Evolutionary conservation across 202 grass and related monocot genomes (phyloP), one percentile per base, ranked within the genome.

Genomic region (Zoysia matrella): DNA sequence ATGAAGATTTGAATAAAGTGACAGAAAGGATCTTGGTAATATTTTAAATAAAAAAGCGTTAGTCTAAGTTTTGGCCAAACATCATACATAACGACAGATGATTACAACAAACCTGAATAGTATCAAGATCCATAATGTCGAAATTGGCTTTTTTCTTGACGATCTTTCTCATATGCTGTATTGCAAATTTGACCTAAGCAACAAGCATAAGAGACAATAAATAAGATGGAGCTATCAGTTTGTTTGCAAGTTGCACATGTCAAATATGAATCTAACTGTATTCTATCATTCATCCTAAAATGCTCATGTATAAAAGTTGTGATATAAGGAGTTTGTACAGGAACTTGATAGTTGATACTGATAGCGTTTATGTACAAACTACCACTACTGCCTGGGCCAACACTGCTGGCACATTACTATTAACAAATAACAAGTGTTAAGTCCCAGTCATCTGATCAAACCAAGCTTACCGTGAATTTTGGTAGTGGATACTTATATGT

Each of bases 151-250:
- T 30, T 30, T 30, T 30, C 22, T 30, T 30, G 22, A 30, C 22
- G 22, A 30, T 30, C 22, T 30, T 30, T 30, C 22, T 30, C 22
- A 30, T 30, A 30, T 30, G 22, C 22, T 30, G 22, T 30, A 30
- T 30, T 30, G 22, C 22, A 30, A 30, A 81, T 87, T 99, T 99
- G 60, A 99, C 93, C 96, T 99, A 83, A 66, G 41, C 52, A 87
- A 75, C 7, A 85, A 78, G 67, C 65, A 87, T 58, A 14, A 81
- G 79, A 43, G 46, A 72, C 73, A 53, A 73, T 64, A 82, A 87
- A 75, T 80, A 85, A 83, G 60, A 86, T 55, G 45, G 48, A 48
- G 48, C 11, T 72, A 58, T 50, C 40, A 8, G 70, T 47, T 43
- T 63, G 5, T 40, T 58, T n/a, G 36, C 60, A 30, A 30, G 22